Evolutionary conservation across 176 grass and related monocot genomes (phyloP).

Genomic region (Triticum monococcum): DNA sequence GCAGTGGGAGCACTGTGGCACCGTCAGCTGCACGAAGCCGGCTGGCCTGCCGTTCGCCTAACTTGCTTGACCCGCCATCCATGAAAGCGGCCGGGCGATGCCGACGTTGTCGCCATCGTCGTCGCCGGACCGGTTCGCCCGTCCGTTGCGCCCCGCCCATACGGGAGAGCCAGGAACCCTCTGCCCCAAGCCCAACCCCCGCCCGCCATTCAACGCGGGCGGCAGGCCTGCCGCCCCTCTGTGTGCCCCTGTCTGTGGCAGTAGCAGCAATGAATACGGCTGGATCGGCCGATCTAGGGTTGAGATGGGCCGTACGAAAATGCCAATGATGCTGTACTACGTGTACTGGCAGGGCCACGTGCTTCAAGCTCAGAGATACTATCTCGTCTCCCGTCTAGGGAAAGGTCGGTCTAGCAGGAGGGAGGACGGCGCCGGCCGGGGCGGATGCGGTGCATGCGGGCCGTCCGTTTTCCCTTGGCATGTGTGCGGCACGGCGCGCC

Average conservation of each 20-base stretch:
- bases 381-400: not conserved
- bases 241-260: not conserved
- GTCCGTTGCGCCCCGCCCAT: not conserved
- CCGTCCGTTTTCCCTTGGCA: not conserved
- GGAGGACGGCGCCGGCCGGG: not conserved
- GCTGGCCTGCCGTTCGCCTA: slow-evolving; percentile 21
- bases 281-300: slow-evolving; percentile 21
- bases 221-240: not conserved
- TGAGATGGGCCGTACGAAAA: slow-evolving; percentile 20
- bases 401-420: not conserved
- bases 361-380: not conserved
- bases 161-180: not conserved
- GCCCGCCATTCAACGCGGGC: slow-evolving; percentile 1
- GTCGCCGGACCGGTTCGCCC: not conserved
- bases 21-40: not conserved
- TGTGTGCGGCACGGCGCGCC: not conserved
- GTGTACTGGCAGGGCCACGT: slow-evolving; percentile 26
- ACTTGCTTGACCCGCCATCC: slow-evolving; percentile 37
- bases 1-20: not conserved
- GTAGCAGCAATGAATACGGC: slow-evolving; percentile 10
- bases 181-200: slow-evolving; percentile 11
- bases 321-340: not conserved
- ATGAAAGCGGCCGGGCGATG: slow-evolving; percentile 21
- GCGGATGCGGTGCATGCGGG: not conserved
- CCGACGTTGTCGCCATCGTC: slow-evolving; percentile 16